Evolutionary conservation across 1,284 basidiomycete species (phyloP).

Genomic region (Papiliotrema terrestris): DNA sequence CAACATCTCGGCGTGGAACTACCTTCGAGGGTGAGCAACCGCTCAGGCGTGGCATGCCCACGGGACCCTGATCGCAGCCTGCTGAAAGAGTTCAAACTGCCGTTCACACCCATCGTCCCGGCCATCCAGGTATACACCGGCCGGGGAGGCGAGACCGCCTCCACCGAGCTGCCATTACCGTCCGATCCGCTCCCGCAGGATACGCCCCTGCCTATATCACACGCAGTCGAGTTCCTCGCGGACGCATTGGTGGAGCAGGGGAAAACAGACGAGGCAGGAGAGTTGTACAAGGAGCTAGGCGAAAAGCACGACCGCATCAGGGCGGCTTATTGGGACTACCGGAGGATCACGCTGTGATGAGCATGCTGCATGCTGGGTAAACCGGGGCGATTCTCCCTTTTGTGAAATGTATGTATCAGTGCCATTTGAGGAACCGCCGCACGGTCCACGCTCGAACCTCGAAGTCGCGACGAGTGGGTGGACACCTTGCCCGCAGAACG

Average conservation of each 20-base stretch:
- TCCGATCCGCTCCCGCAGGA: conserved; percentile 48
- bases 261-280: conserved; percentile 49
- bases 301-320: conserved; percentile 71
- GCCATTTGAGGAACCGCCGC: too few relatives aligned
- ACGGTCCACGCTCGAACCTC: too few relatives aligned
- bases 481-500: too few relatives aligned
- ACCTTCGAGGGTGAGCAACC: conserved; percentile 65
- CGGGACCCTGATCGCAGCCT: conserved; percentile 53
- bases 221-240: conserved; percentile 81
- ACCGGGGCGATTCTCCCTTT: too few relatives aligned
- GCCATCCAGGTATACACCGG: conserved; percentile 66
- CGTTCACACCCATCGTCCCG: conserved; percentile 57
- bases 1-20: conserved; percentile 92
- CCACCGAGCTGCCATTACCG: conserved; percentile 14
- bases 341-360: background rate
- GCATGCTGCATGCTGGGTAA: too few relatives aligned
- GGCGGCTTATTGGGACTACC: conserved; percentile 41
- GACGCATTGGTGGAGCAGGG: conserved; percentile 66
- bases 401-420: too few relatives aligned
- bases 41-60: conserved; percentile 41
- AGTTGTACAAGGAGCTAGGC: conserved; percentile 70
- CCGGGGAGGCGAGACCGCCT: conserved; percentile 11
- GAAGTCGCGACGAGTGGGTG: too few relatives aligned
- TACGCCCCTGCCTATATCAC: conserved; percentile 68
- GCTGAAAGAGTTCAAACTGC: conserved; percentile 51